Conservation (phyloP, 106 monocot genomes). For the Allium cepa region DNA sequence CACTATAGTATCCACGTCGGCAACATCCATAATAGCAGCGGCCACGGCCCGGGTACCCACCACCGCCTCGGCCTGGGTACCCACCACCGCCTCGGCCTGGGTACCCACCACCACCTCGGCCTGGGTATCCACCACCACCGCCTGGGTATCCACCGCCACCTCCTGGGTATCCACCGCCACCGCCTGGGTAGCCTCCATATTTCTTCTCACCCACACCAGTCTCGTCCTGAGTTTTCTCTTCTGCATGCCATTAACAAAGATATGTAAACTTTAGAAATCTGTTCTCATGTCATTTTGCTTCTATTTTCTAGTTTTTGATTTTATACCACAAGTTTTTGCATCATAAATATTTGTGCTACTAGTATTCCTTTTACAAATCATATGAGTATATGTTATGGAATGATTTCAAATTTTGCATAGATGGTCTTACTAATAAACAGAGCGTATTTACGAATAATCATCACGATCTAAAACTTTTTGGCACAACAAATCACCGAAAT, state of each 20-base stretch:
- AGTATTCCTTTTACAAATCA: too few species aligned
- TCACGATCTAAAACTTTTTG: too few species aligned
- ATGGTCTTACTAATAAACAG: too few species aligned
- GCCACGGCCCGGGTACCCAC: neutral
- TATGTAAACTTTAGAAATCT: too few species aligned
- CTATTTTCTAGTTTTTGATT: too few species aligned
- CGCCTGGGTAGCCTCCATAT: constrained; percentile 1
- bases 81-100: neutral
- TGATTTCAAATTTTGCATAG: too few species aligned
- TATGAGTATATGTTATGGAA: too few species aligned
- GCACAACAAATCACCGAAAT: too few species aligned
- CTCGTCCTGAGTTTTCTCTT: constrained; percentile 14
- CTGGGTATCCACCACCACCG: constrained; percentile 1
- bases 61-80: neutral
- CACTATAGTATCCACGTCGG: constrained; percentile 25
- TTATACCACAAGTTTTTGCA: too few species aligned
- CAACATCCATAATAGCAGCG: constrained; percentile 29
- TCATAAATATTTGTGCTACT: too few species aligned
- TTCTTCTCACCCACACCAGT: constrained; percentile 11
- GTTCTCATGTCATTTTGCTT: too few species aligned
- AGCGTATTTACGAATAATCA: too few species aligned
- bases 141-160: constrained; percentile 4
- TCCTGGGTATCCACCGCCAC: constrained; percentile 11
- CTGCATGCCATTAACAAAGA: constrained; percentile 8
- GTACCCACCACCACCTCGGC: neutral